Evolutionary conservation across 2,329 filamentous ascomycete genomes (phyloP).

Genomic region (Dothidotthia symphoricarpi): DNA sequence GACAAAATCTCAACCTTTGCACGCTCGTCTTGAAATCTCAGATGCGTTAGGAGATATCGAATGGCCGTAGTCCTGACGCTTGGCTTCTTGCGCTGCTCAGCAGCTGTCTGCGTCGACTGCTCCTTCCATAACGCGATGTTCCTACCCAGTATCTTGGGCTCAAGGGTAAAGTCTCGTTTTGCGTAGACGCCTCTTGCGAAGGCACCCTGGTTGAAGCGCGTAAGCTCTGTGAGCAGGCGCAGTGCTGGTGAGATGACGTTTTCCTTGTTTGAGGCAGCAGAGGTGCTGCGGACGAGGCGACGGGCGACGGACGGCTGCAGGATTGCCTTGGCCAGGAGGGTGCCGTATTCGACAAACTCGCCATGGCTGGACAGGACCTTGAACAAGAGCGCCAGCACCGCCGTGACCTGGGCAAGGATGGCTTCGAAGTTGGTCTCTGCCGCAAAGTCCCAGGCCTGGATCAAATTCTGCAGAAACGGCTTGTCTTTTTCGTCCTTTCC

Average conservation of each 20-base stretch:
- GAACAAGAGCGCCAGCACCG: conserved; percentile 77
- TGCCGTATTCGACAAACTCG: conserved; percentile 71
- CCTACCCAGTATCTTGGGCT: conserved; percentile 67
- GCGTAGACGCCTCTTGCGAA: conserved; percentile 76
- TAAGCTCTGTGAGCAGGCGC: conserved; percentile 80
- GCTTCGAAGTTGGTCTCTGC: conserved; percentile 76
- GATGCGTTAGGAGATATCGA: conserved; percentile 72
- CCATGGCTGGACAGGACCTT: conserved; percentile 72
- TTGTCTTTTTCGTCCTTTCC: conserved; percentile 55
- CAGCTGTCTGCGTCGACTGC: conserved; percentile 52
- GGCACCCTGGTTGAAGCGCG: conserved; percentile 79
- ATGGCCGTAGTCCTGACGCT: conserved; percentile 82
- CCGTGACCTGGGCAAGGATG: conserved; percentile 75
- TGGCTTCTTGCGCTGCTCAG: conserved; percentile 65
- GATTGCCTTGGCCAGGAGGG: conserved; percentile 76
- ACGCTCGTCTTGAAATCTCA: conserved; percentile 74
- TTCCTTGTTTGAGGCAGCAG: conserved; percentile 77
- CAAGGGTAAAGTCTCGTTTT: conserved; percentile 72
- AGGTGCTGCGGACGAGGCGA: conserved; percentile 74
- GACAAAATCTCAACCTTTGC: conserved; percentile 80
- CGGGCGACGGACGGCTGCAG: conserved; percentile 79
- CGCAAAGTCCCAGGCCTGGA: conserved; percentile 85
- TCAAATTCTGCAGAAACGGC: conserved; percentile 72
- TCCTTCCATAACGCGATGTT: conserved; percentile 71
- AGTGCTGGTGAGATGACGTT: conserved; percentile 87